A percentile compares a stretch with the other conserved stretches of the same genome.
phyloP scores from a whole-genome alignment of 768 basidiomycete species.

The Termitomyces sp. region DNA sequence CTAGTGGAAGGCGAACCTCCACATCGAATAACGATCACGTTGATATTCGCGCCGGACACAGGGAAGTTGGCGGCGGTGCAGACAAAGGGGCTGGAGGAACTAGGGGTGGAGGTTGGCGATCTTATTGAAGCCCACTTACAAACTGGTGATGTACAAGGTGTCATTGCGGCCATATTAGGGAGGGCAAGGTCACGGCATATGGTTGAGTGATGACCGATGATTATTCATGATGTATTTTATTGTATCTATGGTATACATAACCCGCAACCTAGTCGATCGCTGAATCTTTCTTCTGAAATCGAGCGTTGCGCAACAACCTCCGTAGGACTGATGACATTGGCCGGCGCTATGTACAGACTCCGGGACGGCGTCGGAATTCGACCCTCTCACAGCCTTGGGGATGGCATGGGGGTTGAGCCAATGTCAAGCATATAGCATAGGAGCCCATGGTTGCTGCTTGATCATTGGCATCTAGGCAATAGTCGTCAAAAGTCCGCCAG shows the following conservation, averaged over 20 bases:
- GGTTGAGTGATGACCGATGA: background rate
- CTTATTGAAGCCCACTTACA: conserved; percentile 57
- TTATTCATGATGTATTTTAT: background rate
- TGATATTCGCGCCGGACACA: conserved; percentile 70
- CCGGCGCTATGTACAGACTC: background rate
- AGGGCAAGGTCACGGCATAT: conserved; percentile 26
- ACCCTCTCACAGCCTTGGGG: background rate
- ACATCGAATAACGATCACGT: conserved; percentile 39
- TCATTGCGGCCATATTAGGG: conserved; percentile 56
- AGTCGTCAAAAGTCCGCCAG: background rate
- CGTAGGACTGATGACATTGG: background rate
- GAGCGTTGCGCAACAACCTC: too few species aligned
- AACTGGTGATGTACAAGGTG: conserved; percentile 57
- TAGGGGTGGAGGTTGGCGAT: conserved; percentile 52
- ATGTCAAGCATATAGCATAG: background rate
- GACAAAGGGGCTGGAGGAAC: conserved; percentile 41
- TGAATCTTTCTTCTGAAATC: background rate
- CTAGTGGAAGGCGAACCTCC: conserved; percentile 16
- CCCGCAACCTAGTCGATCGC: background rate
- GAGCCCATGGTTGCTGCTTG: background rate
- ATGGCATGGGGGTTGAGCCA: too few species aligned
- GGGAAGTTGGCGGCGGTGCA: conserved; percentile 56
- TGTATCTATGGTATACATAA: background rate
- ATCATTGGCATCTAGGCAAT: background rate
- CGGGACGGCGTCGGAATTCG: background rate